Percentiles rank a stretch among this genome's conserved stretches.
Evolutionary conservation across 345 rosid species (phyloP).

Genomic region (Gossypium australe): DNA sequence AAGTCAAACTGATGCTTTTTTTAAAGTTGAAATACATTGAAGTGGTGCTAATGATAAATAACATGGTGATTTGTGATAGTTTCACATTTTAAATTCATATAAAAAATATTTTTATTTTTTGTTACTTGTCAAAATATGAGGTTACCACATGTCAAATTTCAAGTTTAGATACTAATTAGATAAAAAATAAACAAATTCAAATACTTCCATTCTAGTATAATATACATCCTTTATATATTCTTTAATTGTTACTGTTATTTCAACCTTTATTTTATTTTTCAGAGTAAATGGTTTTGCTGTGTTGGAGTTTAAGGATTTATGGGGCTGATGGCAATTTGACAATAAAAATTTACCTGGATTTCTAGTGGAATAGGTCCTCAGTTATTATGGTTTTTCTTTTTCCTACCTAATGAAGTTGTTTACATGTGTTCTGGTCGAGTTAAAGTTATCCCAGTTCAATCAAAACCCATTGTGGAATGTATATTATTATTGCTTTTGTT

Average conservation of each 20-base stretch:
- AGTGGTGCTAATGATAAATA: too few relatives aligned
- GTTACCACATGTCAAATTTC: too few relatives aligned
- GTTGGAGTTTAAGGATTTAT: neutral
- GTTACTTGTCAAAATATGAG: too few relatives aligned
- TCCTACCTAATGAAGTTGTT: neutral
- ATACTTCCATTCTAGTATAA: too few relatives aligned
- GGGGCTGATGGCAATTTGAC: neutral
- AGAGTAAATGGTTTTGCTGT: slow-evolving; percentile 4
- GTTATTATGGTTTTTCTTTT: neutral
- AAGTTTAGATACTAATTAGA: too few relatives aligned
- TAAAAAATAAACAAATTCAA: too few relatives aligned
- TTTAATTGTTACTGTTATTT: neutral
- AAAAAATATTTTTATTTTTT: too few relatives aligned
- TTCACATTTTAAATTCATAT: too few relatives aligned
- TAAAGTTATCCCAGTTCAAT: neutral
- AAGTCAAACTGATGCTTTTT: too few relatives aligned
- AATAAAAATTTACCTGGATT: neutral
- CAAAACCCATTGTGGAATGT: neutral
- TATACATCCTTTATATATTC: neutral
- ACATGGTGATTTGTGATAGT: too few relatives aligned
- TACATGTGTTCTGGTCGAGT: neutral
- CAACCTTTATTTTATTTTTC: neutral
- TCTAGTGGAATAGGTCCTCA: neutral
- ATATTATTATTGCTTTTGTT: neutral
- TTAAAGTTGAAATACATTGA: too few relatives aligned